Evolutionary conservation across 148 eudicot species (phyloP).

Genomic region (Vaccinium macrocarpon): DNA sequence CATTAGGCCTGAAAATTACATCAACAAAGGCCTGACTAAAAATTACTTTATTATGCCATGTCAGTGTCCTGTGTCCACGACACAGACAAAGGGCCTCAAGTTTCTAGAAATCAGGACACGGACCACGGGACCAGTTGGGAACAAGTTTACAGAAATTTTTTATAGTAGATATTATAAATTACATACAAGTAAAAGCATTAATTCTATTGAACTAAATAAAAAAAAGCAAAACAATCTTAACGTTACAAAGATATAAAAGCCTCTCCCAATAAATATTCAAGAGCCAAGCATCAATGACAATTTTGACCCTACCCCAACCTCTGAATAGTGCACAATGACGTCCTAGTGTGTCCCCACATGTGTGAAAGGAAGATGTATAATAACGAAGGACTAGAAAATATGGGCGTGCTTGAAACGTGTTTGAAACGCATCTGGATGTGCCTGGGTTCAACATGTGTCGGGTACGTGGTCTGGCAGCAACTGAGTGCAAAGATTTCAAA

Average conservation of each 20-base stretch:
- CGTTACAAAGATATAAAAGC: not conserved
- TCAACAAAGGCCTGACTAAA: too few relatives aligned
- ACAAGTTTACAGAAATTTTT: too few relatives aligned
- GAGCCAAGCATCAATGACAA: not conserved
- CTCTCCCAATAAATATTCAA: not conserved
- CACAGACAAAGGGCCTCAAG: too few relatives aligned
- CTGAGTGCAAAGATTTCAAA: not conserved
- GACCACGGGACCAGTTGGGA: too few relatives aligned
- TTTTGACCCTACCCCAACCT: not conserved
- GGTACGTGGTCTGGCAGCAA: not conserved
- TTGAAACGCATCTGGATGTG: not conserved
- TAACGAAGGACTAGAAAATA: too few relatives aligned
- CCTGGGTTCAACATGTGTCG: not conserved
- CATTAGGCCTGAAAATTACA: not conserved
- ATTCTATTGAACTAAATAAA: too few relatives aligned
- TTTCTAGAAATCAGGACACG: too few relatives aligned
- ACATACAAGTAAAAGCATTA: too few relatives aligned
- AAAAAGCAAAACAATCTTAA: not conserved
- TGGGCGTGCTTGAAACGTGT: not conserved
- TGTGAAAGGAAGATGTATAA: not conserved
- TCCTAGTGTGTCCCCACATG: not conserved
- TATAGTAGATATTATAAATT: too few relatives aligned
- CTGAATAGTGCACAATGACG: too few relatives aligned
- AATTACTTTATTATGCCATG: too few relatives aligned
- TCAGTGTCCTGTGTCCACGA: too few relatives aligned